Evolutionary conservation across 768 basidiomycete genomes (phyloP).

Genomic region (Rhodotorula taiwanensis): DNA sequence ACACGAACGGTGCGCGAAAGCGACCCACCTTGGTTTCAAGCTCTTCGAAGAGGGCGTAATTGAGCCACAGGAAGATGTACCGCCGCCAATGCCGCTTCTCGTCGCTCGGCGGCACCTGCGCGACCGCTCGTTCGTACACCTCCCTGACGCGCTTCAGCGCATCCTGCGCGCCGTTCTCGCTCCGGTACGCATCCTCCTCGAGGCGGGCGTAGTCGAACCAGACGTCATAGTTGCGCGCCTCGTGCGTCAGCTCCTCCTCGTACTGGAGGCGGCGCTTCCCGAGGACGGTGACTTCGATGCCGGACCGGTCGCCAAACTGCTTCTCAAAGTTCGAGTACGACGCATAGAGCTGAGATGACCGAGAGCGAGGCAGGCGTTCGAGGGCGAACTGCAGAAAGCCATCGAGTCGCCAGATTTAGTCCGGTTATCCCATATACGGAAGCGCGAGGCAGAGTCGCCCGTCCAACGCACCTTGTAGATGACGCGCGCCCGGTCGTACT

Average conservation of each 20-base stretch:
- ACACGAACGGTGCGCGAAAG: neutral
- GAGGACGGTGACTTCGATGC: slow-evolving; percentile 85
- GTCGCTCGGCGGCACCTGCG: slow-evolving; percentile 85
- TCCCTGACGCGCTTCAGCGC: slow-evolving; percentile 69
- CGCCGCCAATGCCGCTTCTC: slow-evolving; percentile 72
- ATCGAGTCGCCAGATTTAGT: too few species aligned
- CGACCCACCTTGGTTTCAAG: slow-evolving; percentile 74
- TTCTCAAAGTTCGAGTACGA: slow-evolving; percentile 97
- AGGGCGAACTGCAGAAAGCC: slow-evolving; percentile 74
- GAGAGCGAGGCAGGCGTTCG: slow-evolving; percentile 80
- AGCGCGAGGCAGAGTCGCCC: neutral
- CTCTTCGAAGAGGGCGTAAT: slow-evolving; percentile 96
- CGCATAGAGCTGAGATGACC: slow-evolving; percentile 78
- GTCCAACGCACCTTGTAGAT: slow-evolving; percentile 79
- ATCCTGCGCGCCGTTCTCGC: slow-evolving; percentile 63
- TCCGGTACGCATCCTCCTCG: slow-evolving; percentile 77
- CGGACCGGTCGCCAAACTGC: slow-evolving; percentile 81
- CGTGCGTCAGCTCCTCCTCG: slow-evolving; percentile 87
- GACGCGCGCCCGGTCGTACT: slow-evolving; percentile 90
- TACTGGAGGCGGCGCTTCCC: slow-evolving; percentile 98
- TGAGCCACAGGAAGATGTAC: slow-evolving; percentile 49
- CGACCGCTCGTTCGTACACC: slow-evolving; percentile 89
- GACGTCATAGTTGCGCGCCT: slow-evolving; percentile 89
- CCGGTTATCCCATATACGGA: too few species aligned
- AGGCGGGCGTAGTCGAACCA: slow-evolving; percentile 96